phyloP scores from a whole-genome alignment of 1,284 basidiomycete species.

The Trichosporon coremiiforme region DNA sequence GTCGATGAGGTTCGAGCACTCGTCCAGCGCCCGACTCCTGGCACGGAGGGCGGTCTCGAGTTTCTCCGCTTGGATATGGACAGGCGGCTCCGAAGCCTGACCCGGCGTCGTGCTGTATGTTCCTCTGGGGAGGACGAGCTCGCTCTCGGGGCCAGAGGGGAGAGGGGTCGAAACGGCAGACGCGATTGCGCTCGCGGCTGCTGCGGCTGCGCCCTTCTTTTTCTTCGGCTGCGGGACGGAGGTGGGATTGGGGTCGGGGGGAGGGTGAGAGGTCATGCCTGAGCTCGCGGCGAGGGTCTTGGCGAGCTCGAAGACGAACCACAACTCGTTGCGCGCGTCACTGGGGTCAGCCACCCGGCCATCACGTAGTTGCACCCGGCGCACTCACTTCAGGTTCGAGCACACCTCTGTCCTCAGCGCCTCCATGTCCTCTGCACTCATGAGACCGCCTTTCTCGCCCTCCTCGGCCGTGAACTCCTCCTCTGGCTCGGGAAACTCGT shows the following conservation, averaged over 20 bases:
- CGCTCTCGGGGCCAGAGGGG: background rate
- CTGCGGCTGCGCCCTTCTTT: slow-evolving; percentile 3
- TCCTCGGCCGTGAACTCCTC: slow-evolving; percentile 23
- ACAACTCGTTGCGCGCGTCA: slow-evolving; percentile 52
- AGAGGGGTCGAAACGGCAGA: slow-evolving; percentile 7
- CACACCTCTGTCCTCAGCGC: slow-evolving; percentile 42
- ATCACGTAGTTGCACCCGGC: background rate
- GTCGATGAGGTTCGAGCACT: slow-evolving; percentile 49
- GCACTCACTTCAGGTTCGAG: slow-evolving; percentile 44
- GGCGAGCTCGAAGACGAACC: slow-evolving; percentile 49
- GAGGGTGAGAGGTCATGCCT: slow-evolving; percentile 38
- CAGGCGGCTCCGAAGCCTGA: slow-evolving; percentile 22
- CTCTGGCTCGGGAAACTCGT: slow-evolving; percentile 26
- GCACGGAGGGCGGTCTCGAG: slow-evolving; percentile 45
- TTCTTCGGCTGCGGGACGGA: slow-evolving; percentile 20
- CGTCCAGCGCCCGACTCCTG: slow-evolving; percentile 45
- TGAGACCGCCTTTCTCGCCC: slow-evolving; percentile 34
- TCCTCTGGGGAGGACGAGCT: slow-evolving; percentile 45
- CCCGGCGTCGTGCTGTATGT: slow-evolving; percentile 36
- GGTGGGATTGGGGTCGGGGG: slow-evolving; percentile 33
- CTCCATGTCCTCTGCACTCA: slow-evolving; percentile 48
- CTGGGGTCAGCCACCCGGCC: slow-evolving; percentile 27
- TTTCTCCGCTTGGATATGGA: slow-evolving; percentile 32
- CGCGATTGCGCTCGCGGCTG: background rate
- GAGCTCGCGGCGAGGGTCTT: slow-evolving; percentile 43